Base-by-base conservation (phyloP, 176 grass and related monocot genomes). In the Cenchrus americanus region DNA sequence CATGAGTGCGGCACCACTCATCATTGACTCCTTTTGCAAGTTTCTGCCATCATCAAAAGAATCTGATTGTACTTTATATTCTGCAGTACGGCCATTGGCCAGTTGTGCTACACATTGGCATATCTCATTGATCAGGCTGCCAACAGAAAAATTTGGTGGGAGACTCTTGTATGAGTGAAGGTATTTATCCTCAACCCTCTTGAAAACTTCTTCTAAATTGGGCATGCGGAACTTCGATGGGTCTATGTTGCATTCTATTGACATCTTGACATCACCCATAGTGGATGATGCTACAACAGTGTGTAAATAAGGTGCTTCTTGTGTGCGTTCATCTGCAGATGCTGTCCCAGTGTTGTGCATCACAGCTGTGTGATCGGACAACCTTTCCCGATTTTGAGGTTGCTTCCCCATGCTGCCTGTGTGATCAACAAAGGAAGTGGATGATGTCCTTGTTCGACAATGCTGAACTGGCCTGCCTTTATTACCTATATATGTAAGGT, bases 281-380 rank as follows among this genome's bases (percentile, higher is more conserved):
- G 92, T 22, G 15, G 91, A 90, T 66, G 94, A 97, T 65, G 87
- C 91, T 52, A 91, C 79, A 85, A 86, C 71, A 76, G 90, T 77
- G 62, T 82, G 77, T 26, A 73, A 62, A 54, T 48, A 82, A 88
- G 77, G 77, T 73, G 57, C 13, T 58, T 88, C 65, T 57, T 68
- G 83, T 19, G 68, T 55, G 62, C 68, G 73, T 72, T 40, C 50
- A 86, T 63, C 34, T 58, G 58, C 47, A 69, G 77, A 85, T 85
- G 42, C 64, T 48, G 61, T 50, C 48, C 61, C 65, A 70, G 58
- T 64, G 18, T 71, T 86, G 83, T 66, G 76, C 52, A 49, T 48
- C 26, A 9, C 44, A 61, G 54, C 18, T 72, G 40, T 18, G 30
- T 55, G 27, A 71, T 42, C 24, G 46, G 68, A 44, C 58, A 10